Conservation (phyloP, 2,329 filamentous ascomycete genomes). For the Bipolaris cookei region DNA sequence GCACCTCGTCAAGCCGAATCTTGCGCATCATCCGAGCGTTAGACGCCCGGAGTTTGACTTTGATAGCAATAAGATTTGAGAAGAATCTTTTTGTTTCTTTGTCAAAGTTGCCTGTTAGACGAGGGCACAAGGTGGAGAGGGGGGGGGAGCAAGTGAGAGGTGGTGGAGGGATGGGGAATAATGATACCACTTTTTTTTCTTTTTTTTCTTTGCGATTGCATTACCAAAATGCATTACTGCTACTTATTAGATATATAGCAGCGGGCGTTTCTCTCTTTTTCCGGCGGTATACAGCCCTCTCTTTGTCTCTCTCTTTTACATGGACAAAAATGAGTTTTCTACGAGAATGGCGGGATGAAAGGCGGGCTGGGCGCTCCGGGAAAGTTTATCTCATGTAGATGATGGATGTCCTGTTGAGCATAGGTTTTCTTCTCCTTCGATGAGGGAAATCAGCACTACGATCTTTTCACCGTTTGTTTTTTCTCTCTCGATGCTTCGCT, state of each 20-base stretch:
- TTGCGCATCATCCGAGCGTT: conserved; percentile 60
- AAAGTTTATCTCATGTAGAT: too few species aligned
- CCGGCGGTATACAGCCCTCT: not conserved
- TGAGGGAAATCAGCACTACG: not conserved
- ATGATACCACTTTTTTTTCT: conserved; percentile 45
- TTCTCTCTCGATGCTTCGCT: not conserved
- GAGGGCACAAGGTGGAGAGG: not conserved
- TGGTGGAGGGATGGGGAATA: conserved; percentile 10
- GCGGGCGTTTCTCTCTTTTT: conserved; percentile 7
- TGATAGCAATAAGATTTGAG: conserved; percentile 33
- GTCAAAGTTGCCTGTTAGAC: not conserved
- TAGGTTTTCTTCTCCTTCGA: not conserved
- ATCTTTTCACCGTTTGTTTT: not conserved
- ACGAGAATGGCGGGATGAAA: not conserved
- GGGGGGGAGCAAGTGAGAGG: not conserved
- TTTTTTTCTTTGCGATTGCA: conserved; percentile 3
- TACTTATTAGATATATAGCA: conserved; percentile 1
- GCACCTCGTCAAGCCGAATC: conserved; percentile 62
- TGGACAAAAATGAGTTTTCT: not conserved
- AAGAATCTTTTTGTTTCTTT: not conserved
- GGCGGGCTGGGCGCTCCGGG: conserved; percentile 3
- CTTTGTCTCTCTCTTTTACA: not conserved
- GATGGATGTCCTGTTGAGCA: conserved; percentile 7
- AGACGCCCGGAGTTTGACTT: conserved; percentile 39
- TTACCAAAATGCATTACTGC: conserved; percentile 11